Evolutionary conservation across 768 basidiomycete species (phyloP).

Genomic region (Termitomyces heimii): DNA sequence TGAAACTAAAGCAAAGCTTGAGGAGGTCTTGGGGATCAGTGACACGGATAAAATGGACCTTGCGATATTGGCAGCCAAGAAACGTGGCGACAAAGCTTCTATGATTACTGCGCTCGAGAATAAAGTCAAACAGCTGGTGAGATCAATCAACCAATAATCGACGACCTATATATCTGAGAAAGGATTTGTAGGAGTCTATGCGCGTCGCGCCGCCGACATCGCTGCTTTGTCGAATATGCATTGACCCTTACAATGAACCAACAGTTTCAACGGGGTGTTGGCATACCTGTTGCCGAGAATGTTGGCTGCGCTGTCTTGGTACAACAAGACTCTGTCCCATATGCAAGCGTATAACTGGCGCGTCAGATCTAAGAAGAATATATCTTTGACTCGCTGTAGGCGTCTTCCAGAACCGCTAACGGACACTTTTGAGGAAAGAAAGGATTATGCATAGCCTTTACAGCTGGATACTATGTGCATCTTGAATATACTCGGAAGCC

Average conservation of each 20-base stretch:
- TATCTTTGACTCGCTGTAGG: constrained; percentile 43
- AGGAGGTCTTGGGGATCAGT: constrained; percentile 33
- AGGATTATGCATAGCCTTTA: too few relatives aligned
- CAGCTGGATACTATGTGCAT: too few relatives aligned
- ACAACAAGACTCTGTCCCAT: constrained; percentile 82
- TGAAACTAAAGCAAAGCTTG: constrained; percentile 26
- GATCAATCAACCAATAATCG: constrained; percentile 11
- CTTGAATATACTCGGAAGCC: not conserved
- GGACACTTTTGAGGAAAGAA: not conserved
- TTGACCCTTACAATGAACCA: constrained; percentile 73
- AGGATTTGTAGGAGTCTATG: constrained; percentile 34
- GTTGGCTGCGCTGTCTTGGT: constrained; percentile 81
- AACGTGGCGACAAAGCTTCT: constrained; percentile 38
- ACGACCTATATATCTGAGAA: not conserved
- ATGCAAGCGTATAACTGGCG: constrained; percentile 79
- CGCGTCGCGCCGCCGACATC: constrained; percentile 35
- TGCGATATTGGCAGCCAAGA: constrained; percentile 43
- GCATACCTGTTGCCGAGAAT: constrained; percentile 80
- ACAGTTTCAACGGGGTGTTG: constrained; percentile 82
- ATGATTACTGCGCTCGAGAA: constrained; percentile 53
- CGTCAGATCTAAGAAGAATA: constrained; percentile 67
- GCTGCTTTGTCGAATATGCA: constrained; percentile 67
- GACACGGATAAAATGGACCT: constrained; percentile 42
- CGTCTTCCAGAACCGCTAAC: not conserved
- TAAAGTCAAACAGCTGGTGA: constrained; percentile 53